These are phyloP conservation scores for Sporormia fimetaria DNA, from an alignment of 495 filamentous ascomycete species.

Conservation along the genomic window DNA sequence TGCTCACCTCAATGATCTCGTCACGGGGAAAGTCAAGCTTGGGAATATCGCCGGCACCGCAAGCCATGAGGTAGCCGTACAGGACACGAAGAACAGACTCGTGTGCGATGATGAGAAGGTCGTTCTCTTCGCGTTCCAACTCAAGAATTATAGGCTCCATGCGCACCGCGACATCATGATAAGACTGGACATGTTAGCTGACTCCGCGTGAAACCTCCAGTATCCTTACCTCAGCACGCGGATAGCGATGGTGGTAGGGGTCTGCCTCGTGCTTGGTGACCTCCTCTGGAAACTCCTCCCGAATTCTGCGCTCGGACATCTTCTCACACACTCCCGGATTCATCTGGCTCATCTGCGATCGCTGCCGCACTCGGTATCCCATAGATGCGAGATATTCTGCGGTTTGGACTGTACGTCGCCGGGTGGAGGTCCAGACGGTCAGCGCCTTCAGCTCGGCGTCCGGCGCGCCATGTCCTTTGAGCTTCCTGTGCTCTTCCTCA, in stretches of 20 bases:
- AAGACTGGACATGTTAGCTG: conserved; percentile 50
- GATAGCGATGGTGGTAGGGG: conserved; percentile 95
- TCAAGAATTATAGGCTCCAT: conserved; percentile 98
- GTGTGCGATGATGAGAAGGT: conserved; percentile 94
- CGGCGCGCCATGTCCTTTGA: conserved; percentile 56
- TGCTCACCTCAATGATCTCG: conserved; percentile 79
- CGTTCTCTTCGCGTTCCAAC: conserved; percentile 91
- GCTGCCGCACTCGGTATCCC: conserved; percentile 78
- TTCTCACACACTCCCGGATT: conserved; percentile 95
- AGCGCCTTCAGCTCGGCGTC: conserved; percentile 61
- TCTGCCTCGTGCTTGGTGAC: conserved; percentile 86
- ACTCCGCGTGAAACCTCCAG: conserved; percentile 1
- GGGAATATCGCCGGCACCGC: conserved; percentile 91
- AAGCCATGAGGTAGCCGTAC: conserved; percentile 98
- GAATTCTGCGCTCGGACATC: conserved; percentile 70
- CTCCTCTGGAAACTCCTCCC: conserved; percentile 72
- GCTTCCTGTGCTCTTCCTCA: conserved; percentile 60
- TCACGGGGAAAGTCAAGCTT: conserved; percentile 87
- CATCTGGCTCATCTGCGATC: conserved; percentile 90
- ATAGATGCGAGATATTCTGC: conserved; percentile 60
- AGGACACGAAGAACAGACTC: conserved; percentile 92
- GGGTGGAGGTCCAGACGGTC: conserved; percentile 87
- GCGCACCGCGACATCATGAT: conserved; percentile 93
- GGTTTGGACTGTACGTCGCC: conserved; percentile 85
- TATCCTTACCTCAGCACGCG: conserved; percentile 72